phyloP scores from a whole-genome alignment of 1,284 basidiomycete genomes.

The Ustilago shanxiensis region DNA sequence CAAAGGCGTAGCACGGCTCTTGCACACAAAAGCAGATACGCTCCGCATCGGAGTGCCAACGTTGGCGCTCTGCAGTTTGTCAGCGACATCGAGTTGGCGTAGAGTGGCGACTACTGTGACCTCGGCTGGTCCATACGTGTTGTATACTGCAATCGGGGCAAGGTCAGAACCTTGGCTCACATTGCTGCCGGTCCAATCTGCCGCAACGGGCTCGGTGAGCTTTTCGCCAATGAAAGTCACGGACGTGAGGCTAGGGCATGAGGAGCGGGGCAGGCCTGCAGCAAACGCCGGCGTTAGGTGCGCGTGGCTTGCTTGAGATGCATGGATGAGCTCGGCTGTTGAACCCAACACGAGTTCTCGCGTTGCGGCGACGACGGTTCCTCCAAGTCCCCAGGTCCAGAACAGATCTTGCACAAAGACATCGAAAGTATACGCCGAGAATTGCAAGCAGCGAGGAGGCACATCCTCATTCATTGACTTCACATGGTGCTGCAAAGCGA shows the following conservation, averaged over 20 bases:
- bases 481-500: conserved; percentile 32
- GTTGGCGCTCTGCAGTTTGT: conserved; percentile 55
- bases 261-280: conserved; percentile 43
- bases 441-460: conserved; percentile 33
- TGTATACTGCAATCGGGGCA: conserved; percentile 17
- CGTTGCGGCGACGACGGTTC: conserved; percentile 32
- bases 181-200: conserved; percentile 40
- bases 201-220: conserved; percentile 58
- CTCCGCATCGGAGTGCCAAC: conserved; percentile 56
- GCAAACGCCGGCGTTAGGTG: conserved; percentile 62
- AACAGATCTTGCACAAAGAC: conserved; percentile 48
- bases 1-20: conserved; percentile 18
- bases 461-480: neutral
- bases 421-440: conserved; percentile 50
- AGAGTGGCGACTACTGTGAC: conserved; percentile 36
- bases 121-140: conserved; percentile 50
- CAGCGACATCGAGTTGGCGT: conserved; percentile 19
- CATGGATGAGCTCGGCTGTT: conserved; percentile 18
- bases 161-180: conserved; percentile 2
- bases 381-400: conserved; percentile 45
- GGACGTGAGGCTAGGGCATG: conserved; percentile 43
- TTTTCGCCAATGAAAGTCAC: conserved; percentile 65
- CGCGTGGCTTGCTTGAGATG: conserved; percentile 27
- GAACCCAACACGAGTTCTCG: conserved; percentile 25
- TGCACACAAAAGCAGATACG: conserved; percentile 49